Evolutionary conservation across 1,284 basidiomycete species (phyloP).

Genomic region (Melanopsichium pennsylvanicum): DNA sequence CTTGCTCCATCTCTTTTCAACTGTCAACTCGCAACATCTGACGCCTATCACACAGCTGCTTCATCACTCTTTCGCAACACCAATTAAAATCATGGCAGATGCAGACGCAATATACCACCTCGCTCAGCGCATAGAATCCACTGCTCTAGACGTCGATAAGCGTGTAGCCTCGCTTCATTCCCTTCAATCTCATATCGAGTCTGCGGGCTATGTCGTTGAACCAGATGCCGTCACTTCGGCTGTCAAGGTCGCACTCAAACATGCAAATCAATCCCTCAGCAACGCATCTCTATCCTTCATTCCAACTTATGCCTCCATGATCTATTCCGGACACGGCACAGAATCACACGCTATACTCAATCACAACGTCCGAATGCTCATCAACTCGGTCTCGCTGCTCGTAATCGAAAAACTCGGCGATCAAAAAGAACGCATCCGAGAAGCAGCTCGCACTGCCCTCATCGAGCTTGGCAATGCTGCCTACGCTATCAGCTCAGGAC

Average conservation of each 20-base stretch:
- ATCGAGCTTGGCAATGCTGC: constrained; percentile 77
- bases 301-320: constrained; percentile 48
- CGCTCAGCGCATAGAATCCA: constrained; percentile 37
- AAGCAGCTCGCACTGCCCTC: constrained; percentile 78
- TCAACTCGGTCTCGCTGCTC: constrained; percentile 75
- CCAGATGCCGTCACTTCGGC: constrained; percentile 48
- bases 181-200: constrained; percentile 33
- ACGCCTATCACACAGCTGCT: no score
- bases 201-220: constrained; percentile 41
- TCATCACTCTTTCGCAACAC: neutral
- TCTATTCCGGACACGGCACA: constrained; percentile 27
- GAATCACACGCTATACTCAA: constrained; percentile 30
- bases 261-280: constrained; percentile 78
- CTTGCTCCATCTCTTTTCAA: no score
- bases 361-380: constrained; percentile 47
- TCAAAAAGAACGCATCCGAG: constrained; percentile 75
- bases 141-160: constrained; percentile 46
- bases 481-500: constrained; percentile 70
- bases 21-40: no score
- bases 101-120: constrained; percentile 43
- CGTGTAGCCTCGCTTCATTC: constrained; percentile 30
- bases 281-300: constrained; percentile 61
- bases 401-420: constrained; percentile 84
- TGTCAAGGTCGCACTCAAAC: constrained; percentile 78
- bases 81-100: constrained; percentile 24